Evolutionary conservation across 345 rosid genomes (phyloP), one percentile per base, ranked within the genome.

Genomic region (Cardamine occulta): DNA sequence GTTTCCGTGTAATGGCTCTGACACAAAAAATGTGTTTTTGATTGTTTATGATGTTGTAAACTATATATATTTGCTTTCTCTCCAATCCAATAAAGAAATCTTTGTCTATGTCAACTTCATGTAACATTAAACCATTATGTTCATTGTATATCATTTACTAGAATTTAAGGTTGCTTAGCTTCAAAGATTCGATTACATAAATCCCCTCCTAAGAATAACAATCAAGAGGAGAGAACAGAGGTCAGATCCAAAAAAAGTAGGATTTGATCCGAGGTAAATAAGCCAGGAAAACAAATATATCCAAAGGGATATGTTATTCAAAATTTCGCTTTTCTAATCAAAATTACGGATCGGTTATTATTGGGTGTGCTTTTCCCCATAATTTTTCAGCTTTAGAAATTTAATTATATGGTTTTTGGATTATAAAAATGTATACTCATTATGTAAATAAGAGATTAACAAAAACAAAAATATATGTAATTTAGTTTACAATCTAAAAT

Each of bases 1-100:
- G 83, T 85, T 37, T 82, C 81, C 4, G 88, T 84, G 74, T 87
- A 76, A 85, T 9, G 52, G 44, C 47, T 44, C 24, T 0, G 0
- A 55, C 53, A 24, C 31, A n/a, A 24, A 45, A 45, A 63, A 26
- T 4, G 40, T 66, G 37, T 37, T 56, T 21, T 18, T 26, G 49
- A 66, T 14, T 56, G 32, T 47, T 56, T 21, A 35, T 26, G 44
- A 63, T 47, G 61, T 64, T 70, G 72, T 70, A 63, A 28, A 9
- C 39, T 63, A 31, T 62, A 24, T 24, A 1, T 21, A 24, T 28
- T 28, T 28, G 6, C 23, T 75, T 59, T 61, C 21, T 42, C 51
- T 45, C 35, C 39, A 21, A 40, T 52, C 29, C 24, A 55, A 57
- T 63, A 56, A 49, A 49, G 28, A 21, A 13, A 17, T 10, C 18